These are phyloP conservation scores for Cutaneotrichosporon mucoides DNA, from an alignment of 1,284 basidiomycete species.

Conservation along the genomic window DNA sequence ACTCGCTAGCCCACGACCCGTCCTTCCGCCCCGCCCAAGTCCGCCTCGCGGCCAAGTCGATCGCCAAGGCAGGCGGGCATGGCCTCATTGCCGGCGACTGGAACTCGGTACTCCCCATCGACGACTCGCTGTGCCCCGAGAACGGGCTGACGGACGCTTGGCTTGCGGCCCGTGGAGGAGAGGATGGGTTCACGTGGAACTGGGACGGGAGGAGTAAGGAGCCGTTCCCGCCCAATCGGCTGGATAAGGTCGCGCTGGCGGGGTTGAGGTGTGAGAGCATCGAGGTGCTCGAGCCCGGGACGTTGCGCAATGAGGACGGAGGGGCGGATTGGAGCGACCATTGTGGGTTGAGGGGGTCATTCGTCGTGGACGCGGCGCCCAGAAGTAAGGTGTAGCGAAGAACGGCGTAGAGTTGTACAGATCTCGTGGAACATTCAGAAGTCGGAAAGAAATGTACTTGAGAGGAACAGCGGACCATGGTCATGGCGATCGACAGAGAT, in stretches of 20 bases:
- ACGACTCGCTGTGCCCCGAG: neutral
- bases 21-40: constrained; percentile 6
- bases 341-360: neutral
- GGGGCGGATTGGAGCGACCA: constrained; percentile 8
- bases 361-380: neutral
- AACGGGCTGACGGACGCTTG: constrained; percentile 1
- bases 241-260: constrained; percentile 3
- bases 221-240: constrained; percentile 7
- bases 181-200: constrained; percentile 5
- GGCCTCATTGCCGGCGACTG: constrained; percentile 6
- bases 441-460: too few species aligned
- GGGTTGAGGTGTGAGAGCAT: neutral
- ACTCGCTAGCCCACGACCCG: constrained; percentile 3
- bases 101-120: constrained; percentile 2
- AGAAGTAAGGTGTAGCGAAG: neutral
- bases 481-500: too few species aligned
- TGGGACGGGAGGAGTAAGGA: constrained; percentile 9
- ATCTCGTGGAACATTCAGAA: too few species aligned
- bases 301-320: neutral
- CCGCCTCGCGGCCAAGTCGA: neutral
- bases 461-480: too few species aligned
- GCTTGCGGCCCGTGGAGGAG: neutral
- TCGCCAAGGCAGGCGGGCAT: neutral
- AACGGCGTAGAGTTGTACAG: too few species aligned
- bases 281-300: constrained; percentile 3